These are phyloP conservation scores for Colletotrichum noveboracense DNA, from an alignment of 2,329 filamentous ascomycete genomes.

Conservation along the genomic window DNA sequence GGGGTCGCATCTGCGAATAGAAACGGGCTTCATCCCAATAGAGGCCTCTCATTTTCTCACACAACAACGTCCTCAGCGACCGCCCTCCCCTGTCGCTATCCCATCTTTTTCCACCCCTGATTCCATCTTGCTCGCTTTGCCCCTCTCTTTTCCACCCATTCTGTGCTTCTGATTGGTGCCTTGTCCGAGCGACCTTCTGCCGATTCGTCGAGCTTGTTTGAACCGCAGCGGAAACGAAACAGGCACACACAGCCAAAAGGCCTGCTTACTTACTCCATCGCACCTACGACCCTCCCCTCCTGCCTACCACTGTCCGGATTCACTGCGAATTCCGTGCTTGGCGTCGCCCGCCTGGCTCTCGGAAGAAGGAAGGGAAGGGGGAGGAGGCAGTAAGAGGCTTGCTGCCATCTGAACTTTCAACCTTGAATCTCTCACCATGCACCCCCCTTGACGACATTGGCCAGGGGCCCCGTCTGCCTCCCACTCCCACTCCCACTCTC, in stretches of 20 bases:
- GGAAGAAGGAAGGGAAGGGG: background rate
- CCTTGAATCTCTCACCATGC: constrained; percentile 6
- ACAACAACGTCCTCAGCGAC: background rate
- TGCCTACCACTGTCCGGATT: background rate
- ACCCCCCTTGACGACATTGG: background rate
- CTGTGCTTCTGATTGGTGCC: background rate
- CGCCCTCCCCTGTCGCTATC: constrained; percentile 1
- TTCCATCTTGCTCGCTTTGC: constrained; percentile 21
- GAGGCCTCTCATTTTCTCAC: background rate
- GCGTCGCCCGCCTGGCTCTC: background rate
- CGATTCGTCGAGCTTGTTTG: constrained; percentile 24
- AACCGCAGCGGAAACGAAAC: constrained; percentile 22
- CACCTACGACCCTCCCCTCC: background rate
- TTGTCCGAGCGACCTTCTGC: background rate
- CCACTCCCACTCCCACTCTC: background rate
- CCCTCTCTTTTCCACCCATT: background rate
- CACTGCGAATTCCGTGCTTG: background rate
- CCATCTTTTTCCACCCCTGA: constrained; percentile 11
- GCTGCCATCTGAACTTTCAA: constrained; percentile 23
- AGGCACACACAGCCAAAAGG: background rate
- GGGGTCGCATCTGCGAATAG: constrained; percentile 1
- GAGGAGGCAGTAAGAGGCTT: background rate
- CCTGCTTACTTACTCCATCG: background rate
- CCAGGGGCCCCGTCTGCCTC: background rate
- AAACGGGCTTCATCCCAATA: constrained; percentile 21